Evolutionary conservation across 2,329 filamentous ascomycete genomes (phyloP), one percentile per base, ranked within the genome.

Genomic region (Fusarium algeriense): DNA sequence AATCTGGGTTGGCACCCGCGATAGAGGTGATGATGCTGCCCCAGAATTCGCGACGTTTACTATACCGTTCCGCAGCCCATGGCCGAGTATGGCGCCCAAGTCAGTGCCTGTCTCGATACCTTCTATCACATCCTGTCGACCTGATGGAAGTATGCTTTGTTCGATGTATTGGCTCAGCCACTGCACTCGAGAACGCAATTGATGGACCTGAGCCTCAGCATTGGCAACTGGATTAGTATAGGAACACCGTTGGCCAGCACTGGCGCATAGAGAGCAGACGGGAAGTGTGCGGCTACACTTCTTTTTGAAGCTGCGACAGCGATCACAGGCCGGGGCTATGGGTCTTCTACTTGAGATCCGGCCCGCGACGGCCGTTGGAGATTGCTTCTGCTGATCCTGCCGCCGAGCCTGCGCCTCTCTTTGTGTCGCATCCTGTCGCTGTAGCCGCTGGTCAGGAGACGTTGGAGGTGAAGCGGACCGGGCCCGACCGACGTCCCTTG

Each of bases 291-390:
- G 78, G 48, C 80, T 83, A 70, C 83, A 85, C 62, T 81, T 83
- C 77, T 85, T 85, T 75, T 85, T 85, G 73, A 84, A 82, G 67
- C 76, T 79, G 48, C 83, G 81, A 70, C 83, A 85, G 40, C 83
- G 79, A 56, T 83, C 81, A 69, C 83, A 85, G 15, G 82, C 75
- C 30, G 73, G 74, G 7, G 67, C 65, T 19, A 69, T 26, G 38
- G 66, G 69, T 60, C 61, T 68, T 48, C 52, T 49, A 34, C 60
- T 62, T 30, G 45, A 48, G 20, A 12, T 44, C 19, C 58, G 64
- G 40, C 26, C 34, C 26, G 32, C 54, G 49, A 41, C 28, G 19
- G 35, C 40, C 23, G 38, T 34, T 20, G 50, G 64, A 45, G 34
- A 50, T 34, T 43, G 61, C 40, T 68, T 60, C 32, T 60, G 55